These are phyloP conservation scores for Solanum virginianum DNA, from an alignment of 257 asterid genomes.

Conservation along the genomic window DNA sequence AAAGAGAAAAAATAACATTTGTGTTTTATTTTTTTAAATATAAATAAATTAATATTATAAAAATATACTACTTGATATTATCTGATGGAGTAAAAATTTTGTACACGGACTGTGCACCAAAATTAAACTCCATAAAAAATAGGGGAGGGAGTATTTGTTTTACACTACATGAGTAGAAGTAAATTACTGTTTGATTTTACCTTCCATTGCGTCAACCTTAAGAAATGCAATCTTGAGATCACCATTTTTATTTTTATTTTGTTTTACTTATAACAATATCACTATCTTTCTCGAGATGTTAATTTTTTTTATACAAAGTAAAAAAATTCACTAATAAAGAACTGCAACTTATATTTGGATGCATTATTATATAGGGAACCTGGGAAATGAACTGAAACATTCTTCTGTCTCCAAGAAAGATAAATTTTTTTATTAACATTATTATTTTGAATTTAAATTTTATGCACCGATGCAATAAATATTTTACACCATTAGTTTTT, in stretches of 20 bases:
- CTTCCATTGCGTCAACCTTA: background rate
- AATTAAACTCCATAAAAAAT: too few species aligned
- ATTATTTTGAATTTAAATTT: background rate
- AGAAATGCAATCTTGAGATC: background rate
- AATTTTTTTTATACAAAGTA: background rate
- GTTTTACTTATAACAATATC: background rate
- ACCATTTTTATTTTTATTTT: background rate
- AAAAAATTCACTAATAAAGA: background rate
- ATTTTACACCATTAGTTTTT: too few species aligned
- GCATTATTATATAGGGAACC: background rate
- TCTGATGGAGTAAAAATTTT: too few species aligned
- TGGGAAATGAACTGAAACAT: background rate
- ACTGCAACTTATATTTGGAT: background rate
- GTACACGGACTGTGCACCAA: too few species aligned
- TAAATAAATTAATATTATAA: too few species aligned
- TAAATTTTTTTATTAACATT: background rate
- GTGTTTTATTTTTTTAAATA: too few species aligned
- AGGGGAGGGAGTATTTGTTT: background rate
- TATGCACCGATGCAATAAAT: too few species aligned
- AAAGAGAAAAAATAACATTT: too few species aligned
- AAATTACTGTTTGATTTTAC: background rate
- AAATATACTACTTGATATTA: too few species aligned
- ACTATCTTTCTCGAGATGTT: background rate
- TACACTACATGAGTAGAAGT: background rate
- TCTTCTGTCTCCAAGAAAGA: background rate